These are phyloP conservation scores for Sphagnum contortum DNA, from an alignment of 225 moss, liverwort and hornwort genomes.

Conservation along the genomic window DNA sequence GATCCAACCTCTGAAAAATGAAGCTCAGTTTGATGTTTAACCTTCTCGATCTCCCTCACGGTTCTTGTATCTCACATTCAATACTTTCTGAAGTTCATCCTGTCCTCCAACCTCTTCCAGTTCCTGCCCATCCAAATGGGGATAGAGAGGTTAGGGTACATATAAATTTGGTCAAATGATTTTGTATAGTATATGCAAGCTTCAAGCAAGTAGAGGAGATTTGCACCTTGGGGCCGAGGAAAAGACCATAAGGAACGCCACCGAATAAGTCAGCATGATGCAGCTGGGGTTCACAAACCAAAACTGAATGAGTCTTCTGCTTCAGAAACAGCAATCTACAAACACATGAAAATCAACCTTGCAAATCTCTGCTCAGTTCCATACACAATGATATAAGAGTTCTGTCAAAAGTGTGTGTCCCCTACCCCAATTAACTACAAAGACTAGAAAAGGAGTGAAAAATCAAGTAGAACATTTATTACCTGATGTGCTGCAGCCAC, in stretches of 20 bases:
- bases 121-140: constrained; percentile 17
- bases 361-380: neutral
- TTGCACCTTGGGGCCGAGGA: constrained; percentile 77
- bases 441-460: too few relatives aligned
- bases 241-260: constrained; percentile 86
- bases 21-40: too few relatives aligned
- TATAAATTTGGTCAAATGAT: neutral
- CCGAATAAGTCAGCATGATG: constrained; percentile 86
- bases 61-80: constrained; percentile 23
- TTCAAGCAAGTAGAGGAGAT: neutral
- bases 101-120: constrained; percentile 42
- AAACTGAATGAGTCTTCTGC: neutral
- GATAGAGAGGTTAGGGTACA: neutral
- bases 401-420: neutral
- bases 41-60: constrained; percentile 4
- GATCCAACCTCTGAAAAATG: too few relatives aligned
- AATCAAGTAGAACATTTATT: neutral
- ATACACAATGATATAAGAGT: neutral
- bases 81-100: constrained; percentile 33
- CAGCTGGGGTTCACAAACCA: constrained; percentile 31
- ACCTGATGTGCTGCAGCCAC: constrained; percentile 97
- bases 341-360: neutral
- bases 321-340: neutral
- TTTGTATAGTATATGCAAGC: neutral
- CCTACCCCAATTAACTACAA: neutral